phyloP scores from a whole-genome alignment of 2,329 filamentous ascomycete genomes.

The Fusarium pseudoanthophilum region DNA sequence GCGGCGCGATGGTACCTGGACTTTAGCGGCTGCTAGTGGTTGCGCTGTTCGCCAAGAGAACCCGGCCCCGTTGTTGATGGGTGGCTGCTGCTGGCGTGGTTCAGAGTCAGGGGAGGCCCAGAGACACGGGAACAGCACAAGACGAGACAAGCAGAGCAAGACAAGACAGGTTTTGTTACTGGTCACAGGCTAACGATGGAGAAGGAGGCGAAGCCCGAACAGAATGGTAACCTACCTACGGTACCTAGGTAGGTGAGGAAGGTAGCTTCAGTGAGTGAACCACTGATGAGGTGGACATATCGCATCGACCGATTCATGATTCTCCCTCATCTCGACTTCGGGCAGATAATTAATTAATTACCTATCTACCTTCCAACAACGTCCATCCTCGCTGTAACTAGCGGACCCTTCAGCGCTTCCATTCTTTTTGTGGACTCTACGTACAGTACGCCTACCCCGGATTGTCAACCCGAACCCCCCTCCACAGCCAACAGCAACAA shows the following conservation, averaged over 20 bases:
- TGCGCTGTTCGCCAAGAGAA: slow-evolving; percentile 23
- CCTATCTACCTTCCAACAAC: background rate
- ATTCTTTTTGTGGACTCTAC: slow-evolving; percentile 35
- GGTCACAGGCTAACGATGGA: slow-evolving; percentile 2
- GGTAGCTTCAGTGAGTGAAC: slow-evolving; percentile 5
- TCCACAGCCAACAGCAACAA: slow-evolving; percentile 37
- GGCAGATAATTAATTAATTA: background rate
- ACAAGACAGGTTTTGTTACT: background rate
- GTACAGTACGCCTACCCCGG: slow-evolving; percentile 43
- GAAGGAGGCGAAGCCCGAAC: slow-evolving; percentile 30
- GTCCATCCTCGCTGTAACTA: slow-evolving; percentile 8
- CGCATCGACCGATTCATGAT: slow-evolving; percentile 1
- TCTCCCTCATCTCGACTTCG: background rate
- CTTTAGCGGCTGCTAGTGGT: slow-evolving; percentile 38
- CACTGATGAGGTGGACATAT: background rate
- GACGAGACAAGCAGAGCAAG: background rate
- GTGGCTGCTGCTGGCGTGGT: slow-evolving; percentile 18
- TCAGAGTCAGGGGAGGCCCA: slow-evolving; percentile 32
- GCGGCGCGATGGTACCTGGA: slow-evolving; percentile 32
- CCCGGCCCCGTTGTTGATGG: slow-evolving; percentile 29
- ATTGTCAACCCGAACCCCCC: slow-evolving; percentile 38
- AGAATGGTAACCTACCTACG: slow-evolving; percentile 8
- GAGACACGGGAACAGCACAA: slow-evolving; percentile 23
- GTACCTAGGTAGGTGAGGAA: background rate
- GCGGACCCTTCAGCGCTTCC: slow-evolving; percentile 36